These are phyloP conservation scores for Trametes sp. DNA, from an alignment of 1,284 basidiomycete genomes.

Conservation along the genomic window DNA sequence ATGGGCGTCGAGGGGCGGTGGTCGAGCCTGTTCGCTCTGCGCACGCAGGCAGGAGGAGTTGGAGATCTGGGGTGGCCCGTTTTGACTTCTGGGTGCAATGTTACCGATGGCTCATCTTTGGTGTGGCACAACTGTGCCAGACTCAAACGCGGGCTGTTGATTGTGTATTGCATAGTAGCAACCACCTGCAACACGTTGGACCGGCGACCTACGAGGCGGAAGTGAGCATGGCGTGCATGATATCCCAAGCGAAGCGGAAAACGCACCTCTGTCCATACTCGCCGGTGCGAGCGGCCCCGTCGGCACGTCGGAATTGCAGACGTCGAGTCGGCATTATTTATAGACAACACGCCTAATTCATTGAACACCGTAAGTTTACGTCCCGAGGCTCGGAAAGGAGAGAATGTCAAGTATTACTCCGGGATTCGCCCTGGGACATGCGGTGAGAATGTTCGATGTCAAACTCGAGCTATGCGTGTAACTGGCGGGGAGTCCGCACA, in stretches of 20 bases:
- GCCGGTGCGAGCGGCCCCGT: not conserved
- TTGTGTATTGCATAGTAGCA: not conserved
- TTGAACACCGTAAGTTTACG: conserved; percentile 2
- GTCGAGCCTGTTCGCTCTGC: too few species aligned
- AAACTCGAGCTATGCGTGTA: not conserved
- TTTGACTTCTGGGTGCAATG: not conserved
- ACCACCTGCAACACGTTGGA: not conserved
- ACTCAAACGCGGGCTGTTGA: too few species aligned
- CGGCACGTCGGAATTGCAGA: not conserved
- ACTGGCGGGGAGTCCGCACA: not conserved
- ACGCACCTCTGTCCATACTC: not conserved
- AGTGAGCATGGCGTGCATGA: not conserved
- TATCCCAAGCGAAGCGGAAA: too few species aligned
- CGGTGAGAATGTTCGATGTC: not conserved
- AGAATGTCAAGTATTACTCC: not conserved
- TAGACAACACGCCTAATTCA: conserved; percentile 1
- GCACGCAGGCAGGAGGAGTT: not conserved
- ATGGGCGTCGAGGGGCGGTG: not conserved
- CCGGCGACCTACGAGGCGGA: not conserved
- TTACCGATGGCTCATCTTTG: not conserved
- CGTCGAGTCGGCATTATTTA: not conserved
- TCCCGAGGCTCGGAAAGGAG: not conserved
- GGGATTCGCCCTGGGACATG: not conserved
- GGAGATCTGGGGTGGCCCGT: not conserved
- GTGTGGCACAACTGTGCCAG: too few species aligned